phyloP scores from a whole-genome alignment of 768 basidiomycete species.

The Terana coerulea region DNA sequence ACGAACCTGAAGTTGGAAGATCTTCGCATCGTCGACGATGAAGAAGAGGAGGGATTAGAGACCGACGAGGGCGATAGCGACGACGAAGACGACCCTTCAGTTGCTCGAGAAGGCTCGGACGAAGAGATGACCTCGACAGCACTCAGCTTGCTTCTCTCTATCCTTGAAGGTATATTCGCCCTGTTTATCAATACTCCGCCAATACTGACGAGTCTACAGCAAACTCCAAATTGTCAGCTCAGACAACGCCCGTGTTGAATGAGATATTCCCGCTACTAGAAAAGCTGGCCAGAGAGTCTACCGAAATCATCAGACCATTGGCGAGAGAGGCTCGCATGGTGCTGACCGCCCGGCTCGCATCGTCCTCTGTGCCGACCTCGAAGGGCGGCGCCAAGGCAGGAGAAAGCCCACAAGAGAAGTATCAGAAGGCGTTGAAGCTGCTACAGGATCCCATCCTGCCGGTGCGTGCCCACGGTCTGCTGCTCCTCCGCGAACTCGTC shows the following conservation, averaged over 20 bases:
- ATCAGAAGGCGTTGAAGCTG: slow-evolving; percentile 84
- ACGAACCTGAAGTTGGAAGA: slow-evolving; percentile 30
- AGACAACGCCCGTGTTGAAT: slow-evolving; percentile 58
- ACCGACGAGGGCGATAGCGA: slow-evolving; percentile 33
- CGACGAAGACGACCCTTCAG: slow-evolving; percentile 50
- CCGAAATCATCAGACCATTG: slow-evolving; percentile 47
- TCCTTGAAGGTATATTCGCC: slow-evolving; percentile 68
- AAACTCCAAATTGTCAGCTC: slow-evolving; percentile 59
- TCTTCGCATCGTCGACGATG: slow-evolving; percentile 32
- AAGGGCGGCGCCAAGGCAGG: slow-evolving; percentile 27
- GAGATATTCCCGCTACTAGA: slow-evolving; percentile 70
- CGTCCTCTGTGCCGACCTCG: slow-evolving; percentile 39
- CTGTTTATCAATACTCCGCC: not conserved
- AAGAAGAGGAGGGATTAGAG: slow-evolving; percentile 31
- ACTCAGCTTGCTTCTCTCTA: slow-evolving; percentile 74
- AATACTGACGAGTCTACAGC: slow-evolving; percentile 20
- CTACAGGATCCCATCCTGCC: slow-evolving; percentile 91
- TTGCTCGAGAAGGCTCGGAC: slow-evolving; percentile 36
- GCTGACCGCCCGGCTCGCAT: slow-evolving; percentile 75
- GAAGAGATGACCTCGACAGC: slow-evolving; percentile 75
- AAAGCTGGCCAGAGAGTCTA: slow-evolving; percentile 44
- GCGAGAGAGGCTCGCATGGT: slow-evolving; percentile 81
- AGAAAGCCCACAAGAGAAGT: slow-evolving; percentile 55
- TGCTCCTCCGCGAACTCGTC: slow-evolving; percentile 78
- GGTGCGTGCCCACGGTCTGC: slow-evolving; percentile 88